Evolutionary conservation across 345 rosid species (phyloP), one percentile per base, ranked within the genome.

Genomic region (Fremontodendron californicum): DNA sequence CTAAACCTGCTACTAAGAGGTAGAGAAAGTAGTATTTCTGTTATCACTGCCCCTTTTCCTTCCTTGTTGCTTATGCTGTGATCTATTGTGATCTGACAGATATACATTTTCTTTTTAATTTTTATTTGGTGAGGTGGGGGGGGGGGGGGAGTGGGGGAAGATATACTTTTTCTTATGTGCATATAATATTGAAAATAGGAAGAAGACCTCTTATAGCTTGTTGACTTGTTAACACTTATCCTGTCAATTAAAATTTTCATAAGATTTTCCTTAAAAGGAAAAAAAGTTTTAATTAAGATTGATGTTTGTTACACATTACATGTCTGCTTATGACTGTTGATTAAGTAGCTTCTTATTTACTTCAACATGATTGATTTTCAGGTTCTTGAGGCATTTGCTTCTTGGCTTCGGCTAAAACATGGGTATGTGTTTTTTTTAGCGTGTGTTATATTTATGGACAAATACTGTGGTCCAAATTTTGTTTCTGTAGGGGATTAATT

Each of bases 381-480:
- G 99, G 99, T 94, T 88, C 98, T 93, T 25, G 97, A 96, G 88
- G 97, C 99, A 68, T 94, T 94, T 91, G 97, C 94, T 63, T 91
- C 98, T 77, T 96, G 98, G 99, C 95, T 94, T 78, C 97, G 95
- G 73, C 89, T 96, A 49, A 88, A 86, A 85, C 98, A 90, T 78
- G 89, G 93, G 99, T 96, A 90, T 70, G 88, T 52, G 74, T 73
- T 39, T 82, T 76, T 60, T 72, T 77, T n/a, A 1, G 4, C 25
- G 9, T 46, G 25, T 23, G 31, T 42, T 61, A 29, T 75, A 75
- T 35, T 62, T 46, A 35, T 61, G 43, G 12, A 5, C 6, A 31
- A 43, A 49, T 49, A 31, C 5, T 49, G 7, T 25, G 54, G 27
- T 69, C 13, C 37, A 15, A 23, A 45, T 0, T 43, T 43, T 45